These are phyloP conservation scores for Alternaria incomplexa DNA, from an alignment of 2,329 filamentous ascomycete genomes.

Conservation along the genomic window DNA sequence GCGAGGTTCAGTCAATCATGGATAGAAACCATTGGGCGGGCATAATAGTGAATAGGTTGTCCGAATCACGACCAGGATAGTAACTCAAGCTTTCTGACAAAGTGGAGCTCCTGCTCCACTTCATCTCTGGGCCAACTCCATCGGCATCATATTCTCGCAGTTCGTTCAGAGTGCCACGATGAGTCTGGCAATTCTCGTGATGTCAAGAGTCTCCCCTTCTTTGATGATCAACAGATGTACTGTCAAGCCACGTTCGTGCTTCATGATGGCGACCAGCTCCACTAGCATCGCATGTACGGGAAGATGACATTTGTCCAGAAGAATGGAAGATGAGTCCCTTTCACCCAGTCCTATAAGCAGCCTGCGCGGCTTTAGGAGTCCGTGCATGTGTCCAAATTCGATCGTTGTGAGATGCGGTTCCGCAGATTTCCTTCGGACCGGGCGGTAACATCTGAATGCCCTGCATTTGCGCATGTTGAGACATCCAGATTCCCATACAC, in stretches of 20 bases:
- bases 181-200: neutral
- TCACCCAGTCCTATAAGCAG: conserved; percentile 3
- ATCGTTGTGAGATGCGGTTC: neutral
- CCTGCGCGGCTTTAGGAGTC: neutral
- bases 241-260: neutral
- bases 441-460: neutral
- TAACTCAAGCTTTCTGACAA: neutral
- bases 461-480: neutral
- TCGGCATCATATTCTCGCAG: neutral
- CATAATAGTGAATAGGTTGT: too few relatives aligned
- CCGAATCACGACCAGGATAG: neutral
- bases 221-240: neutral
- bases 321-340: neutral
- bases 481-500: neutral
- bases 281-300: neutral
- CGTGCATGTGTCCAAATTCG: neutral
- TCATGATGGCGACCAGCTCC: neutral
- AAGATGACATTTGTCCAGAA: neutral
- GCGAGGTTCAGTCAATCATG: neutral
- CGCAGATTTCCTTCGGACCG: conserved; percentile 5
- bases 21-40: neutral
- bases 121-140: neutral
- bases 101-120: neutral
- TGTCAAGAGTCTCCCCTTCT: neutral
- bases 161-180: neutral